These are phyloP conservation scores for Acanthamoeba rhysodes DNA, from an alignment of 208 protist species.

Conservation along the genomic window DNA sequence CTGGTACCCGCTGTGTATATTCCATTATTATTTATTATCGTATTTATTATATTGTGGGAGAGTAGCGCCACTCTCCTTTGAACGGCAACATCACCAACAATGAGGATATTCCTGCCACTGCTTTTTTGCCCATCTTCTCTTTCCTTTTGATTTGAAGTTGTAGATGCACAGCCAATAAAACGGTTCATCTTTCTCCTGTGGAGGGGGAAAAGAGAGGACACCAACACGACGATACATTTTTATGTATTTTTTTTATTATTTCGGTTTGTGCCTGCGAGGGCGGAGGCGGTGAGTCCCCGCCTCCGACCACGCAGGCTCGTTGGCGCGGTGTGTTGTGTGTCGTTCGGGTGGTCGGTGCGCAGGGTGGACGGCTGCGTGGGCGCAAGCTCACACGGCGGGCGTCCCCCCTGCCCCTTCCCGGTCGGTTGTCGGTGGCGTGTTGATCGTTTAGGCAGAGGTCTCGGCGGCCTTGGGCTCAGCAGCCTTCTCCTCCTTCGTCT, in stretches of 20 bases:
- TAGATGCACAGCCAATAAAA: no score
- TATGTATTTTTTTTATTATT: no score
- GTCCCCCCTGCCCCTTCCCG: not conserved
- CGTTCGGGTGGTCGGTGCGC: no score
- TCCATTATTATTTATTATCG: not conserved
- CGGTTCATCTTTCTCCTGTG: no score
- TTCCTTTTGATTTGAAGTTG: no score
- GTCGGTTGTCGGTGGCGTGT: not conserved
- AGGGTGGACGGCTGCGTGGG: not conserved
- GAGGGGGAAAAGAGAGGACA: no score
- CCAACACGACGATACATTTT: no score
- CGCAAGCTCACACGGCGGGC: not conserved
- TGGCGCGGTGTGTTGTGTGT: no score
- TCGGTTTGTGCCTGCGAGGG: no score
- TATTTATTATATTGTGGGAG: not conserved
- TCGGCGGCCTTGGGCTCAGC: constrained; percentile 30
- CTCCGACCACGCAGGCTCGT: no score
- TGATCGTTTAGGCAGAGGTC: not conserved
- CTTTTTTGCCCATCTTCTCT: not conserved
- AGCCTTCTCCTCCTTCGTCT: constrained; percentile 35
- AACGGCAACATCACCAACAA: no score
- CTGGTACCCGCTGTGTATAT: not conserved
- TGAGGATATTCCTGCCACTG: not conserved
- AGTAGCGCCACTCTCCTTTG: not conserved
- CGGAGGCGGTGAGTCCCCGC: no score